A percentile compares a stretch with the other conserved stretches of the same genome.
These are phyloP conservation scores for Vitis hybrid DNA, from an alignment of 177 flowering plant genomes.

Conservation along the genomic window DNA sequence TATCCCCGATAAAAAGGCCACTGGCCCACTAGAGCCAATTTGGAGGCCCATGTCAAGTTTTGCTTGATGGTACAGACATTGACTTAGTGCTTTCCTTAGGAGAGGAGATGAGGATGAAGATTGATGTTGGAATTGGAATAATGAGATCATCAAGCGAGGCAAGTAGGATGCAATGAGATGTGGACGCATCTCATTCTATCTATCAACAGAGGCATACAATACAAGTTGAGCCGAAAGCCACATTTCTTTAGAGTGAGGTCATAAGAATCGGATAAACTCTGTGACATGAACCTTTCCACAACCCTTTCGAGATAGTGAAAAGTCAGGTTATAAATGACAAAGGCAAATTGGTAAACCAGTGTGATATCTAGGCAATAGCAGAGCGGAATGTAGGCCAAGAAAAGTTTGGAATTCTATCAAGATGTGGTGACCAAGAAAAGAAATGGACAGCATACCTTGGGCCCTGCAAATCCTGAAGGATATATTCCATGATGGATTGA, in stretches of 20 bases:
- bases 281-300: neutral
- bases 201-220: neutral
- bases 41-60: neutral
- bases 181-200: no score
- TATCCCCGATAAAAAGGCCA: no score
- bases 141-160: neutral
- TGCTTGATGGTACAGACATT: neutral
- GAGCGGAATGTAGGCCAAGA: neutral
- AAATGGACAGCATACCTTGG: constrained; percentile 10
- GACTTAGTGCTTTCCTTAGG: neutral
- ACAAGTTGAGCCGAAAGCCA: neutral
- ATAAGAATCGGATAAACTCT: neutral
- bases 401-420: constrained; percentile 8
- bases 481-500: constrained; percentile 16
- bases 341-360: neutral
- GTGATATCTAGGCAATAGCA: constrained; percentile 3
- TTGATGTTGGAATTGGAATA: neutral
- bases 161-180: neutral
- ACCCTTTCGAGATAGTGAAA: neutral
- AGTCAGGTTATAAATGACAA: neutral
- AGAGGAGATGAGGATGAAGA: neutral
- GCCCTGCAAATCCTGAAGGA: constrained; percentile 16
- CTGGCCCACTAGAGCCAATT: no score
- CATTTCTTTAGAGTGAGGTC: neutral
- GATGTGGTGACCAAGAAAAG: neutral